Base-by-base conservation (phyloP, 257 asterid species). In the Nemophila menziesii region DNA sequence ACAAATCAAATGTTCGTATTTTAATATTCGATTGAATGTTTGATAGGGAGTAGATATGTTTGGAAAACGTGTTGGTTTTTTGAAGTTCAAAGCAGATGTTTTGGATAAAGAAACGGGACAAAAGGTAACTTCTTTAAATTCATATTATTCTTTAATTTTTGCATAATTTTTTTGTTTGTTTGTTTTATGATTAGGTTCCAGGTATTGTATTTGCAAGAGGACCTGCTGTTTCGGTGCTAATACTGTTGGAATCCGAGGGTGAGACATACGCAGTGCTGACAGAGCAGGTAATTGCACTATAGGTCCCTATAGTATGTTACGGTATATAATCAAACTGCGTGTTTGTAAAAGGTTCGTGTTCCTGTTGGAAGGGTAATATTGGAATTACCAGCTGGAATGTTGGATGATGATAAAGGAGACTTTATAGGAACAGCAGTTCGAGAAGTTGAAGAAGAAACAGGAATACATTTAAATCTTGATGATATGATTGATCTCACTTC, bases 341-440 rank as follows among this genome's bases (percentile, higher is more conserved):
- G 17, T 50, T 22, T 23, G 38, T 26, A 37, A 51, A 77, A 82
- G 97, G 94, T 68, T 48, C 77, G 97, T 76, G 94, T 83, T 49
- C 94, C 97, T 44, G 93, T 86, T 61, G 97, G 97, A 43, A 86
- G 68, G 82, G 82, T 82, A 64, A 58, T 82, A 39, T 61, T 86
- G 73, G 97, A 86, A 68, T 62, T 86, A 46, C 97, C 97, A 10
- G 97, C 97, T 22, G 97, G 97, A 60, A 86, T 82, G 95, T 48
- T 86, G 78, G 93, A 86, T 52, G 92, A 79, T 62, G 93, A 77
- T 66, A 71, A 73, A 50, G 94, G 97, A 46, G 97, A 86, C 63
- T 65, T 77, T 63, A 79, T 66, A 53, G 94, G 97, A 66, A 82
- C 95, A 33, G 97, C 97, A 45, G 73, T 86, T 60, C 93, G 92